phyloP scores from a whole-genome alignment of 768 basidiomycete species.

The Melanogaster broomeanus region DNA sequence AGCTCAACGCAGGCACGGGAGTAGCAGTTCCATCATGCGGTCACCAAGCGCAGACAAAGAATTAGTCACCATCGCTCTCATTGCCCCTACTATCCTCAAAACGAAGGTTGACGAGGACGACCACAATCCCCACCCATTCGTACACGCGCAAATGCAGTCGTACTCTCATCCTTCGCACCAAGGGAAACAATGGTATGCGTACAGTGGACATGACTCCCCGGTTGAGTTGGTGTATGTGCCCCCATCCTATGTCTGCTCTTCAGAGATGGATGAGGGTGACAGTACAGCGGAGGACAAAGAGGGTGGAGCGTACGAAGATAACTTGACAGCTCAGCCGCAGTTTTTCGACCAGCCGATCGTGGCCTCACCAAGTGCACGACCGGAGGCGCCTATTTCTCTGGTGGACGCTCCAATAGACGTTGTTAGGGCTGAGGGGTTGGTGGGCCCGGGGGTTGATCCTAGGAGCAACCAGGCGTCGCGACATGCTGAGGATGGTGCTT shows the following conservation, averaged over 20 bases:
- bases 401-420: slow-evolving; percentile 5
- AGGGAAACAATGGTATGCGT: slow-evolving; percentile 12
- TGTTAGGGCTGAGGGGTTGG: slow-evolving; percentile 18
- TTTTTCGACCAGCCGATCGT: slow-evolving; percentile 13
- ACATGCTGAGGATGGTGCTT: slow-evolving; percentile 19
- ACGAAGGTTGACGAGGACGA: slow-evolving; percentile 56
- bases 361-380: slow-evolving; percentile 4
- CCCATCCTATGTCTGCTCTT: slow-evolving; percentile 33
- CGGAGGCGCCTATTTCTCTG: not conserved
- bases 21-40: slow-evolving; percentile 46
- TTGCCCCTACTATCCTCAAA: slow-evolving; percentile 86
- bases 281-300: slow-evolving; percentile 20
- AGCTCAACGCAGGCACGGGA: slow-evolving; percentile 28
- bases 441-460: slow-evolving; percentile 18
- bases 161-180: slow-evolving; percentile 7
- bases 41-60: slow-evolving; percentile 43
- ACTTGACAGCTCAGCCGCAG: slow-evolving; percentile 10
- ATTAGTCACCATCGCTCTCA: slow-evolving; percentile 68
- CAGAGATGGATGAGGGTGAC: slow-evolving; percentile 16
- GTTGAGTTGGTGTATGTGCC: slow-evolving; percentile 78
- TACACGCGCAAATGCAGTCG: slow-evolving; percentile 12
- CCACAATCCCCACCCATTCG: slow-evolving; percentile 7
- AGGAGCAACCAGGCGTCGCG: slow-evolving; percentile 11
- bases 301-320: slow-evolving; percentile 19
- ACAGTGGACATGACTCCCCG: slow-evolving; percentile 44